Evolutionary conservation across 768 basidiomycete species (phyloP).

Genomic region (Suillus discolor): DNA sequence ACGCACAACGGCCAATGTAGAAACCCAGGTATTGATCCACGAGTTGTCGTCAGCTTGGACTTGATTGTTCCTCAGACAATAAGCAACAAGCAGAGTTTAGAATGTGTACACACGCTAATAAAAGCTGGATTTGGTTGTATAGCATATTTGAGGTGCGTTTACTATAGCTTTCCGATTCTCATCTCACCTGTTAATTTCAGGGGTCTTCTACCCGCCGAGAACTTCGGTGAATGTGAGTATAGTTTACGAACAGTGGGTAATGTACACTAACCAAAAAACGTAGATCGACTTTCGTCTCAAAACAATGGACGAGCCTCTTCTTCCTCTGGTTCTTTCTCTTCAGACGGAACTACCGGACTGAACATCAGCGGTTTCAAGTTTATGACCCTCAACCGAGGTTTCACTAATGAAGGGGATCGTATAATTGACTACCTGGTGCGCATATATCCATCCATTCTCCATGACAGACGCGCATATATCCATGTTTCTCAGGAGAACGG

Average conservation of each 20-base stretch:
- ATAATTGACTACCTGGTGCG: conserved; percentile 79
- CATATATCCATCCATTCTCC: conserved; percentile 23
- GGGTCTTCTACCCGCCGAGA: conserved; percentile 77
- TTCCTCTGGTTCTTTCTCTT: conserved; percentile 40
- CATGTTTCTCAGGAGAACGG: conserved; percentile 65
- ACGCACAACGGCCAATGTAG: conserved; percentile 17
- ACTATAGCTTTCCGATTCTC: background rate
- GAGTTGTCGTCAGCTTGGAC: background rate
- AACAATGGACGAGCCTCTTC: conserved; percentile 33
- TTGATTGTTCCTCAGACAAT: conserved; percentile 41
- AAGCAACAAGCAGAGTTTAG: conserved; percentile 61
- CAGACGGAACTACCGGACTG: conserved; percentile 37
- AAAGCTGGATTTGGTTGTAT: conserved; percentile 77
- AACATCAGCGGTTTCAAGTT: conserved; percentile 70
- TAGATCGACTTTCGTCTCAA: conserved; percentile 33
- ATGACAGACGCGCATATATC: conserved; percentile 13
- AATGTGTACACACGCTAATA: conserved; percentile 71
- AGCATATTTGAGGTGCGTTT: conserved; percentile 65
- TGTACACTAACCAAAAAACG: background rate
- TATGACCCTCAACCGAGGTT: conserved; percentile 73
- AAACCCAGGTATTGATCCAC: conserved; percentile 25
- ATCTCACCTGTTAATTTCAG: conserved; percentile 37
- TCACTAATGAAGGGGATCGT: conserved; percentile 81
- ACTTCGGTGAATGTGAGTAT: conserved; percentile 65
- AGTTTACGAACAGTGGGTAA: background rate